Base-by-base conservation (phyloP, 2,329 filamentous ascomycete genomes). In the Ascochyta koolunga region DNA sequence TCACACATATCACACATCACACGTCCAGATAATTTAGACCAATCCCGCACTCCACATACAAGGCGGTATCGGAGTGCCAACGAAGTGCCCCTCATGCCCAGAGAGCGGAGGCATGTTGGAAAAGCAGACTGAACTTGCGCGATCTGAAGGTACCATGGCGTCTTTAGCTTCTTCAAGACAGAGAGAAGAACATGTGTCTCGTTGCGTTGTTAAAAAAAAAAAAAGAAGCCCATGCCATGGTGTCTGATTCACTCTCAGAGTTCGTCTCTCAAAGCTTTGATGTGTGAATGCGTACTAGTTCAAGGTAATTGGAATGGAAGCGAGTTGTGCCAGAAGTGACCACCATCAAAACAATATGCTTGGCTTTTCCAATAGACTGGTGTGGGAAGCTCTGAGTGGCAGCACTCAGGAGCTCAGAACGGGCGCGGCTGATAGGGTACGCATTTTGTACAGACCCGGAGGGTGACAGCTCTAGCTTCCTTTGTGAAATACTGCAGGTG, bases 61-160 rank as follows among this genome's bases (percentile, higher is more conserved):
- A 44, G 60, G 67, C 64, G 63, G 60, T 62, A 60, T 60, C 56
- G 49, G 54, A 41, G 50, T 59, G 61, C 64, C 61, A 62, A 59
- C 59, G 41, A 9, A 11, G 27, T 45, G 46, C 44, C 54, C 42
- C 43, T 49, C 54, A 45, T 51, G 41, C 51, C 45, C 41, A 50
- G 45, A 37, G 36, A 27, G 18, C 21, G 35, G 31, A 45, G 51
- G 45, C 45, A 50, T 35, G 45, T 50, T 37, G 35, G 36, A 49
- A 29, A 29, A 24, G 24, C 31, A 44, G n/a, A 27, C 18, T 13
- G 25, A 11, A 29, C 45, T 50, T 35, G 36, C 45, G 45, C 25
- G n/a, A 54, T 54, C 19, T 39, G 29, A 16, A 36, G 40, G 39
- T 29, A 41, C 29, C 40, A 45, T 54, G 38, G 35, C 49, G 40